These are phyloP conservation scores for Neonectria magnoliae DNA, from an alignment of 2,329 filamentous ascomycete genomes.

Conservation along the genomic window DNA sequence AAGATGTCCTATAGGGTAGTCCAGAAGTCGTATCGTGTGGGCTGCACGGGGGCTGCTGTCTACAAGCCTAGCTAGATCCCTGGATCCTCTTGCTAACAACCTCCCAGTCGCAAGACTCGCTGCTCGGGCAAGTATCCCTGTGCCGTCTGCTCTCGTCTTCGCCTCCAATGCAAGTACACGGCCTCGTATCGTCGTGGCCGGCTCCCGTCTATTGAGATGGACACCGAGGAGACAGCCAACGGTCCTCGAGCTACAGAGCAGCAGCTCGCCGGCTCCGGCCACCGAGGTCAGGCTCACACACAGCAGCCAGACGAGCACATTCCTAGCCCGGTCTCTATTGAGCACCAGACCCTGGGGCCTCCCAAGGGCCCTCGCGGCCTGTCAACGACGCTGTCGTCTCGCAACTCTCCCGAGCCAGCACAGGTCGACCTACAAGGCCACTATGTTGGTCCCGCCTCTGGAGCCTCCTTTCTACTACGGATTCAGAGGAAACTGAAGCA, in stretches of 20 bases:
- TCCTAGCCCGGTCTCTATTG: conserved; percentile 24
- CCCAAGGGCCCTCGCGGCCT: conserved; percentile 6
- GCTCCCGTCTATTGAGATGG: conserved; percentile 38
- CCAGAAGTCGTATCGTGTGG: background rate
- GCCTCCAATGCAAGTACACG: conserved; percentile 38
- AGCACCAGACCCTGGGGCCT: conserved; percentile 6
- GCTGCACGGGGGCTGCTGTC: no score
- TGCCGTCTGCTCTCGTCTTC: conserved; percentile 34
- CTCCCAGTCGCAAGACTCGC: conserved; percentile 37
- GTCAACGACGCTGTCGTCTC: conserved; percentile 25
- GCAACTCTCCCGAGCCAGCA: conserved; percentile 32
- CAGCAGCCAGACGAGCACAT: conserved; percentile 24
- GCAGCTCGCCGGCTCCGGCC: background rate
- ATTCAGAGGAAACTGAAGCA: conserved; percentile 49
- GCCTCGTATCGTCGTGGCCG: conserved; percentile 36
- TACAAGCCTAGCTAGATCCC: background rate
- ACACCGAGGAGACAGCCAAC: conserved; percentile 14
- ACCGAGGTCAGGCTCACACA: background rate
- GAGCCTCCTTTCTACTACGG: conserved; percentile 30
- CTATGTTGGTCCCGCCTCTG: conserved; percentile 35
- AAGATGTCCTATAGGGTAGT: background rate
- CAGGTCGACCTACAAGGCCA: conserved; percentile 32
- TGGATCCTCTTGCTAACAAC: conserved; percentile 1
- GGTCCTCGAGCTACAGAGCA: conserved; percentile 6
- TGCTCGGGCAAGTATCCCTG: conserved; percentile 41